These are phyloP conservation scores for Anisogramma anomala DNA, from an alignment of 2,329 filamentous ascomycete genomes.

Conservation along the genomic window DNA sequence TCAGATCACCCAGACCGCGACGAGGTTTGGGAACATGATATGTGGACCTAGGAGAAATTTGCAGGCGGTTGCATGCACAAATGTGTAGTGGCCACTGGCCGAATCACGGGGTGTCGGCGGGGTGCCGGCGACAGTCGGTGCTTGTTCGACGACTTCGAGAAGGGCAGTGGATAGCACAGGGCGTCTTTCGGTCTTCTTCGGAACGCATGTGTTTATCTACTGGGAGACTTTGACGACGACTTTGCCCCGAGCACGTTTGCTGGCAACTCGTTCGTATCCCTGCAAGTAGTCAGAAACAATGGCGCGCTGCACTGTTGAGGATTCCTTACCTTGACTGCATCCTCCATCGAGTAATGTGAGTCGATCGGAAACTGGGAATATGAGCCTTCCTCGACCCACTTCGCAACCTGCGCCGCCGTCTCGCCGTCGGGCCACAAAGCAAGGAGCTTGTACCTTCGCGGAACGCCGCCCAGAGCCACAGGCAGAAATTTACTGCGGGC, in stretches of 20 bases:
- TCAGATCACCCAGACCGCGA: no score
- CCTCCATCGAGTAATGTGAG: conserved; percentile 22
- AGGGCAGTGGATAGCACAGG: no score
- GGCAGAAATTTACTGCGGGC: conserved; percentile 24
- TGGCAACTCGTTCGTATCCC: conserved; percentile 19
- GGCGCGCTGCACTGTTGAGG: background rate
- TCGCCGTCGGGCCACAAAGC: conserved; percentile 20
- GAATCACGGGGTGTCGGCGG: no score
- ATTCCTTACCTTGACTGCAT: conserved; percentile 20
- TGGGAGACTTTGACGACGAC: conserved; percentile 20
- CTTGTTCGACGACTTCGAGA: no score
- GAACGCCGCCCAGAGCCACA: conserved; percentile 22
- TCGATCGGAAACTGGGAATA: conserved; percentile 22
- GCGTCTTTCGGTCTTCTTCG: no score
- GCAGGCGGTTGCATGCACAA: no score
- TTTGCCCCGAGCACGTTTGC: conserved; percentile 23
- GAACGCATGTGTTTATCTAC: no score
- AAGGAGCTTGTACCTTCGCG: conserved; percentile 22
- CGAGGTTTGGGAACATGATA: no score
- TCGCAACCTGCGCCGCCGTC: conserved; percentile 19
- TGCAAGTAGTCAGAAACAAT: conserved; percentile 1
- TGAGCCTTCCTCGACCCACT: conserved; percentile 20
- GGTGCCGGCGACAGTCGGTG: no score
- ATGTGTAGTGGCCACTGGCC: no score
- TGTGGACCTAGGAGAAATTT: no score